Conservation (phyloP, 352 stramenopile species). For the Pythium volutum region DNA sequence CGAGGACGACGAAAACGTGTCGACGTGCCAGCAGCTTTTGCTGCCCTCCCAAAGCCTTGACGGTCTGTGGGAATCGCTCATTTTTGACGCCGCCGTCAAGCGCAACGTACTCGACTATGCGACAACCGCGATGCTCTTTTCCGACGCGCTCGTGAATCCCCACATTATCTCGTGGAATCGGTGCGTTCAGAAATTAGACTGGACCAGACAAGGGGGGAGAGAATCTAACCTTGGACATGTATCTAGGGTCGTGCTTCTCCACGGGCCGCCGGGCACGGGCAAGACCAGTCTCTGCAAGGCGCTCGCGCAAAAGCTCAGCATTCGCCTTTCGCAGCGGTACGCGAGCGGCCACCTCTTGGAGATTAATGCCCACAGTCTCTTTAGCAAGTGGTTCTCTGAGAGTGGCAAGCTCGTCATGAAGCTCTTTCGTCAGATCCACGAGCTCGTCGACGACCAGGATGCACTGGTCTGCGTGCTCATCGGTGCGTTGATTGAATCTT, state of each 20-base stretch:
- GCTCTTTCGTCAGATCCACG: slow-evolving; percentile 89
- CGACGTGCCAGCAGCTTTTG: slow-evolving; percentile 73
- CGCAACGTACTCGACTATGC: slow-evolving; percentile 83
- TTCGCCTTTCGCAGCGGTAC: slow-evolving; percentile 74
- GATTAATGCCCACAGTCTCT: slow-evolving; percentile 93
- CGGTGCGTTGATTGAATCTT: slow-evolving; percentile 31
- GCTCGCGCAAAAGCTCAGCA: slow-evolving; percentile 90
- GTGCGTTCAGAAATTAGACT: slow-evolving; percentile 8
- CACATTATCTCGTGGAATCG: slow-evolving; percentile 92
- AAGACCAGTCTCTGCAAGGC: slow-evolving; percentile 93
- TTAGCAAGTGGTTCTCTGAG: slow-evolving; percentile 94
- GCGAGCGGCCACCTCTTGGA: slow-evolving; percentile 80
- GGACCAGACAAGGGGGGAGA: neutral
- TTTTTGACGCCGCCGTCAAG: slow-evolving; percentile 85
- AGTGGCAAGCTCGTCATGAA: slow-evolving; percentile 92
- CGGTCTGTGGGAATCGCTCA: slow-evolving; percentile 82
- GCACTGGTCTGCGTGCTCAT: slow-evolving; percentile 91
- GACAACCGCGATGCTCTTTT: slow-evolving; percentile 89
- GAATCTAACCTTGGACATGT: neutral
- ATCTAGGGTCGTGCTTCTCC: slow-evolving; percentile 78
- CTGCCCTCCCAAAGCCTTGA: slow-evolving; percentile 68
- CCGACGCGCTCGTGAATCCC: slow-evolving; percentile 76
- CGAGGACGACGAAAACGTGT: slow-evolving; percentile 77
- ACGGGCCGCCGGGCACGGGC: slow-evolving; percentile 91
- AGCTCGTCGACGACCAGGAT: slow-evolving; percentile 87